Evolutionary conservation across 768 basidiomycete species (phyloP).

Genomic region (Trametes gibbosa): DNA sequence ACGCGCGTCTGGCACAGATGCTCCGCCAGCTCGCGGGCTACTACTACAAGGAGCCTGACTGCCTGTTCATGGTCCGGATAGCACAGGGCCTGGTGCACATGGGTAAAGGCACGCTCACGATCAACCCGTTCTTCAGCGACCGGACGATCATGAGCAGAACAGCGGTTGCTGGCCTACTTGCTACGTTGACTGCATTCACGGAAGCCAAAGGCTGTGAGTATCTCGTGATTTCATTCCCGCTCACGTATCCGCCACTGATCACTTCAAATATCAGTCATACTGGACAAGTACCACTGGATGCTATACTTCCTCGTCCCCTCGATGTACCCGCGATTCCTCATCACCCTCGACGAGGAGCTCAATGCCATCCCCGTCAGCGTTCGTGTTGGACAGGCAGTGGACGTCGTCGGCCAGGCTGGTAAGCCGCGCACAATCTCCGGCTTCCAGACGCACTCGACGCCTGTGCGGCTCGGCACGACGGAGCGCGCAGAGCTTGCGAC

Average conservation of each 20-base stretch:
- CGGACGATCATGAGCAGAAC: conserved; percentile 85
- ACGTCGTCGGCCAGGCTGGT: conserved; percentile 96
- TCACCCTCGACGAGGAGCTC: conserved; percentile 92
- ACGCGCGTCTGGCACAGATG: conserved; percentile 97
- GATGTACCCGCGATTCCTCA: conserved; percentile 98
- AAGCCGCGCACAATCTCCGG: conserved; percentile 95
- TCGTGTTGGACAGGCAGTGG: conserved; percentile 94
- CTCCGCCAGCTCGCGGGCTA: conserved; percentile 95
- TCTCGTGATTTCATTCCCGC: not conserved
- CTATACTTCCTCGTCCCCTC: conserved; percentile 92
- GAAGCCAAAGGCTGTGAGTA: conserved; percentile 90
- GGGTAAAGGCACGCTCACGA: conserved; percentile 97
- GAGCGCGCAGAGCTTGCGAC: conserved; percentile 96
- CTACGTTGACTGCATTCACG: conserved; percentile 88
- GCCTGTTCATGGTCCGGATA: conserved; percentile 92
- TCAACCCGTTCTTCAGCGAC: conserved; percentile 97
- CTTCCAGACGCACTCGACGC: conserved; percentile 98
- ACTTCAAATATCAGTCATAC: conserved; percentile 57
- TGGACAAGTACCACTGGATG: conserved; percentile 99
- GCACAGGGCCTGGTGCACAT: conserved; percentile 97
- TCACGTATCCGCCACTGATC: not conserved
- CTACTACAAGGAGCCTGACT: conserved; percentile 96
- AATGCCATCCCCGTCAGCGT: conserved; percentile 86
- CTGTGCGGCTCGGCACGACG: conserved; percentile 90
- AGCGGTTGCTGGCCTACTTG: conserved; percentile 85